These are phyloP conservation scores for Cyclaneusma minus DNA, from an alignment of 2,329 filamentous ascomycete species.

Conservation along the genomic window DNA sequence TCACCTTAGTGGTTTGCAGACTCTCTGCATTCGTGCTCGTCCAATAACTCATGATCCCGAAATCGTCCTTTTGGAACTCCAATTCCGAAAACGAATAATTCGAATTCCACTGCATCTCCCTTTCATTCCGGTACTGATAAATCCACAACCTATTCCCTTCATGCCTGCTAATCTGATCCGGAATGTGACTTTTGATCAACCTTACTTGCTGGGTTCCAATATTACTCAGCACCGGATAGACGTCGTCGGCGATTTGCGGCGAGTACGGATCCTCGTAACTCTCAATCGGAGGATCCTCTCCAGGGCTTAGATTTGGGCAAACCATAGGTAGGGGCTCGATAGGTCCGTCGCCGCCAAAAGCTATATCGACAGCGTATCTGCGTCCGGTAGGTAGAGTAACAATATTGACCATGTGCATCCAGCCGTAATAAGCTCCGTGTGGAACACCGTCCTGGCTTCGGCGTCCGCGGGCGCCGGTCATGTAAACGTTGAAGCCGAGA, in stretches of 20 bases:
- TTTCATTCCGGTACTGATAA: slow-evolving; percentile 39
- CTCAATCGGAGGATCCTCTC: too few relatives aligned
- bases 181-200: slow-evolving; percentile 31
- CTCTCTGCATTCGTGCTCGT: slow-evolving; percentile 32
- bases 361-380: slow-evolving; percentile 42
- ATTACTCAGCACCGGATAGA: too few relatives aligned
- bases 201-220: slow-evolving; percentile 40
- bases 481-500: slow-evolving; percentile 37
- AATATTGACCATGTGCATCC: slow-evolving; percentile 45
- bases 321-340: slow-evolving; percentile 38
- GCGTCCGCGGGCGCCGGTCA: slow-evolving; percentile 35
- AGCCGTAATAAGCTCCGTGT: slow-evolving; percentile 15
- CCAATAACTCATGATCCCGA: slow-evolving; percentile 40
- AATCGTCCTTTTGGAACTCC: slow-evolving; percentile 48
- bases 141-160: slow-evolving; percentile 40
- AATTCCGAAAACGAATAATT: slow-evolving; percentile 51
- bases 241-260: slow-evolving; percentile 8
- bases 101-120: slow-evolving; percentile 35
- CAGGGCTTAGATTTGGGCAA: slow-evolving; percentile 17
- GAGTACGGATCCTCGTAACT: neutral
- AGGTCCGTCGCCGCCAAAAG: slow-evolving; percentile 47
- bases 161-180: slow-evolving; percentile 22
- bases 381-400: slow-evolving; percentile 26
- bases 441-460: slow-evolving; percentile 14
- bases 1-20: slow-evolving; percentile 36